Base-by-base conservation (phyloP, 106 monocot species). In the Dioscorea alata region DNA sequence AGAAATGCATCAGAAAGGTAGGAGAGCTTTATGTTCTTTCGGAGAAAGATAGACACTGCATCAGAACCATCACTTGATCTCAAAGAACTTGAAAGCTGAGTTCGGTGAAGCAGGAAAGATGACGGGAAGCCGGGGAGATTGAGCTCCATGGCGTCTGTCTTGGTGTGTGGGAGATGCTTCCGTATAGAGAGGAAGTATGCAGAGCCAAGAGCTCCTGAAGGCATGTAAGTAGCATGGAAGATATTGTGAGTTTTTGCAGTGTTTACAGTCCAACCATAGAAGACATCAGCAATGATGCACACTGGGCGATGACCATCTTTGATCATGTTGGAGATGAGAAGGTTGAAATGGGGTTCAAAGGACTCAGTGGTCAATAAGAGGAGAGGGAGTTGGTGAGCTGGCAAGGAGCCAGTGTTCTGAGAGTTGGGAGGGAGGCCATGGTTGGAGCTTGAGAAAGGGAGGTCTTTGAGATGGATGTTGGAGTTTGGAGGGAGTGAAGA, bases 401-500 rank as follows among this genome's bases (percentile, higher is more conserved):
- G 76, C 50, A 91, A 32, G 50, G 50, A 48, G 77, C 68, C 85
- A 17, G 70, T 67, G 75, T 18, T 77, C 71, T 92, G 84, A 59
- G 63, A n/a, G 32, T 64, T 23, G 1, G 82, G 70, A 0, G 78
- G 79, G 24, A 86, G 78, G 72, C 79, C 78, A 61, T 81, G 68
- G 34, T 57, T 28, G n/a, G 71, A 4, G 50, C 35, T 4, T 49
- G n/a, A 6, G 80, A 87, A 88, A 18, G 85, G 74, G 28, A 92
- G 79, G 48, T 65, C 22, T 5, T 21, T 48, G 60, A 88, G 68
- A 59, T 56, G 49, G 70, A 92, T 66, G 70, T 19, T 48, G 31
- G 84, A 64, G 60, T 18, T 49, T 0, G 66, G 28, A 5, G 75
- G 66, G 61, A 71, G 23, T 7, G 34, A 58, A 48, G 56, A 48